phyloP scores from a whole-genome alignment of 2,329 filamentous ascomycete genomes.

The Aspergillus phoenicis region DNA sequence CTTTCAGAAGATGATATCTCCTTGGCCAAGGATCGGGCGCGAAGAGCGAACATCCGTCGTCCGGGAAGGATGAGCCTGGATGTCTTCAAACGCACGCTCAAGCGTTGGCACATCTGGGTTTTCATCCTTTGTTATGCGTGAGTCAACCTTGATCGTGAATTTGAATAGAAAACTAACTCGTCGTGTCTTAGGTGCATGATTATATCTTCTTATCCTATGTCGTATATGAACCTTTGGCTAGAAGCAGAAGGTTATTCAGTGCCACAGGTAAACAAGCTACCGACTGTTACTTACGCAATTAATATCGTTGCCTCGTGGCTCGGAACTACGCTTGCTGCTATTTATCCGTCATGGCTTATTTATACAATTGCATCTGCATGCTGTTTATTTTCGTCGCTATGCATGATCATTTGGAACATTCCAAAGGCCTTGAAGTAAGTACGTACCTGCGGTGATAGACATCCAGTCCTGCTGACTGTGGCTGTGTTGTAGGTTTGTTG shows the following conservation, averaged over 20 bases:
- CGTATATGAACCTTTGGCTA: conserved; percentile 58
- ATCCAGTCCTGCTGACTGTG: not conserved
- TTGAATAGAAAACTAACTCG: not conserved
- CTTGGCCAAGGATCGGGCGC: conserved; percentile 39
- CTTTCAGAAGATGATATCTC: conserved; percentile 39
- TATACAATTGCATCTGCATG: conserved; percentile 47
- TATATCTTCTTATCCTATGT: conserved; percentile 47
- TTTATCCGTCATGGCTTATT: conserved; percentile 54
- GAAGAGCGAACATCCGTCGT: conserved; percentile 31
- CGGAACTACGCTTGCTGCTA: conserved; percentile 54
- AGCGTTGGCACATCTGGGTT: conserved; percentile 56
- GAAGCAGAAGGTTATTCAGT: conserved; percentile 54
- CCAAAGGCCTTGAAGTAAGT: conserved; percentile 51
- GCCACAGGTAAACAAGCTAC: conserved; percentile 54
- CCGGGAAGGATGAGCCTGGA: conserved; percentile 47
- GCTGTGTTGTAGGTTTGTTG: conserved; percentile 36
- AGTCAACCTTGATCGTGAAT: conserved; percentile 32
- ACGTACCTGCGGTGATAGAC: not conserved
- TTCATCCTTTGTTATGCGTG: conserved; percentile 55
- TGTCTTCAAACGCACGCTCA: conserved; percentile 50
- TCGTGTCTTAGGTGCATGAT: conserved; percentile 44
- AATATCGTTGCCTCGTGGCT: conserved; percentile 53
- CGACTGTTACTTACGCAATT: conserved; percentile 53
- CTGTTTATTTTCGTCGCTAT: conserved; percentile 49
- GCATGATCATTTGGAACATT: conserved; percentile 55